Percentiles rank a stretch among this genome's conserved stretches.
Conservation (phyloP, 2,329 filamentous ascomycete genomes). For the Ophiocordyceps camponoti-leonardi region DNA sequence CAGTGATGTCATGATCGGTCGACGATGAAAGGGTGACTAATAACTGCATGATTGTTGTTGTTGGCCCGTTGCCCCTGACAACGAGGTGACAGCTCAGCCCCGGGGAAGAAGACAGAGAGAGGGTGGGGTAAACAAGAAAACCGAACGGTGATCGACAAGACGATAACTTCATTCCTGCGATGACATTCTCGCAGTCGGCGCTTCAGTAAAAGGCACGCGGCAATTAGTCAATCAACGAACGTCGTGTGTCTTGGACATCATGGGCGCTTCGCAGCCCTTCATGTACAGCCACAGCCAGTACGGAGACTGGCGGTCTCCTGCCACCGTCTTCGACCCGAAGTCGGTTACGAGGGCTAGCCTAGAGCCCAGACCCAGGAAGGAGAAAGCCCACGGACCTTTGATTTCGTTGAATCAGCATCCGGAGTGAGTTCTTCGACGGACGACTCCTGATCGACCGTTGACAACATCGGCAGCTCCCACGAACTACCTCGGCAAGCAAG, state of each 20-base stretch:
- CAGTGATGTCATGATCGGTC: too few relatives aligned
- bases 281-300: constrained; percentile 44
- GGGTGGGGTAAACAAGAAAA: too few relatives aligned
- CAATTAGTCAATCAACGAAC: too few relatives aligned
- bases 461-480: constrained; percentile 30
- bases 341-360: constrained; percentile 68
- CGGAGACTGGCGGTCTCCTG: constrained; percentile 34
- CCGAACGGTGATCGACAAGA: too few relatives aligned
- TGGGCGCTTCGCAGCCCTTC: constrained; percentile 37
- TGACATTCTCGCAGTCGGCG: too few relatives aligned
- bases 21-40: too few relatives aligned
- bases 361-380: constrained; percentile 40
- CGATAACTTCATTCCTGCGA: too few relatives aligned
- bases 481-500: constrained; percentile 37
- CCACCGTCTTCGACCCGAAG: constrained; percentile 64
- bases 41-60: too few relatives aligned
- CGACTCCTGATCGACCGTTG: not conserved
- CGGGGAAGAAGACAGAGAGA: too few relatives aligned
- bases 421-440: constrained; percentile 39
- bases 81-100: too few relatives aligned
- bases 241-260: not conserved
- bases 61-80: too few relatives aligned
- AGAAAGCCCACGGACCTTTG: constrained; percentile 57
- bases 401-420: constrained; percentile 75
- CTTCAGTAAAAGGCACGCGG: too few relatives aligned